Conservation (phyloP, 495 filamentous ascomycete genomes). For the Usnea hakonensis region DNA sequence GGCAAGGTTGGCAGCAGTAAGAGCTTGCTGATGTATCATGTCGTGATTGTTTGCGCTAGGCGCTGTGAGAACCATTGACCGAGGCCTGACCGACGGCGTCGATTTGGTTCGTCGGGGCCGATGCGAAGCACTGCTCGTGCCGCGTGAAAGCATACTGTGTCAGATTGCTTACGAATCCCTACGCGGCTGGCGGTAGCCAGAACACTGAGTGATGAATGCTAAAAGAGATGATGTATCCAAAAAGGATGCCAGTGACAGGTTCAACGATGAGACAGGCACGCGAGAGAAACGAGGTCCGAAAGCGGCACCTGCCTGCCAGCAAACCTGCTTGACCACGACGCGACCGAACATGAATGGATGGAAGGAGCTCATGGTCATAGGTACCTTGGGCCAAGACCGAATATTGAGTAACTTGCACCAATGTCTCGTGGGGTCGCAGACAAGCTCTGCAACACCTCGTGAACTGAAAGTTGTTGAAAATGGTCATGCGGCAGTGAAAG, state of each 20-base stretch:
- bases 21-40: slow-evolving; percentile 53
- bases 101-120: slow-evolving; percentile 56
- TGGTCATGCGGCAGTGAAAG: not conserved
- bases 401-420: not conserved
- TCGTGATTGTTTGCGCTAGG: slow-evolving; percentile 45
- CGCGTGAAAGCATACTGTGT: slow-evolving; percentile 40
- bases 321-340: not conserved
- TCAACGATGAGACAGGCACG: not conserved
- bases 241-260: slow-evolving; percentile 13
- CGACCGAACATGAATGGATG: not conserved
- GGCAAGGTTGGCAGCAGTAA: slow-evolving; percentile 59
- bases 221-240: slow-evolving; percentile 15
- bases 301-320: not conserved
- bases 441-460: not conserved
- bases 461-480: not conserved
- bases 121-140: slow-evolving; percentile 36
- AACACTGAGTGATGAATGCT: slow-evolving; percentile 13
- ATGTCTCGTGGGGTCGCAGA: not conserved
- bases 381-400: not conserved
- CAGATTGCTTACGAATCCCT: not conserved
- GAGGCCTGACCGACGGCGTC: slow-evolving; percentile 47
- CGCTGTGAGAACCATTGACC: slow-evolving; percentile 20
- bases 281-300: not conserved
- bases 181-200: not conserved
- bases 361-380: not conserved